Percentiles rank a stretch among this genome's conserved stretches.
phyloP scores from a whole-genome alignment of 2,329 filamentous ascomycete species.

The Penicillium expansum region DNA sequence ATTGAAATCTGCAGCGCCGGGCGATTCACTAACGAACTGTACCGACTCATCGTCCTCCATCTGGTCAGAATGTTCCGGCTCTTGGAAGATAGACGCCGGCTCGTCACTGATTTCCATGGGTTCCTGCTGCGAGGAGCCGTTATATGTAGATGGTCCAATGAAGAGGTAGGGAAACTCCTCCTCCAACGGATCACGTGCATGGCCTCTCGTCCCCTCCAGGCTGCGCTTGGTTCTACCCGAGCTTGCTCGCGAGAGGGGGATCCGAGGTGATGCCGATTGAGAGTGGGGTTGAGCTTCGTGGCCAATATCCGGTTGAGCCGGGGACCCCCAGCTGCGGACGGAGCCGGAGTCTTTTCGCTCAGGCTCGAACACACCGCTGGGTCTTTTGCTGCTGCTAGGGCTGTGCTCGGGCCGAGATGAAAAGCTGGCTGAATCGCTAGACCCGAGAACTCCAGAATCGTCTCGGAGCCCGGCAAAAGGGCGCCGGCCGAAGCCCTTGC shows the following conservation, averaged over 20 bases:
- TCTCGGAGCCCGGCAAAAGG: conserved; percentile 47
- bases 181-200: conserved; percentile 63
- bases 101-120: conserved; percentile 12
- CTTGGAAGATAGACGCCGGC: conserved; percentile 17
- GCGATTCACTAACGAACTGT: conserved; percentile 73
- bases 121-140: conserved; percentile 28
- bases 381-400: conserved; percentile 14
- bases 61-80: conserved; percentile 33
- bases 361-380: conserved; percentile 17
- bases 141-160: conserved; percentile 63
- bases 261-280: conserved; percentile 31
- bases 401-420: conserved; percentile 16
- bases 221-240: conserved; percentile 38
- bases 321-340: conserved; percentile 19
- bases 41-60: conserved; percentile 13
- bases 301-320: conserved; percentile 15
- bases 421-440: conserved; percentile 15
- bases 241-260: conserved; percentile 28
- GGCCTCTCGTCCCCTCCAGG: conserved; percentile 53
- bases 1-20: conserved; percentile 77
- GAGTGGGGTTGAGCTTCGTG: conserved; percentile 19
- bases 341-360: conserved; percentile 29
- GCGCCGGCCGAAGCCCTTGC: conserved; percentile 48
- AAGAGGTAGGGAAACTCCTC: conserved; percentile 69
- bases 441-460: conserved; percentile 7